Evolutionary conservation across 805 yeast species (phyloP), one percentile per base, ranked within the genome.

Genomic region (Wickerhamiella occidentalis): DNA sequence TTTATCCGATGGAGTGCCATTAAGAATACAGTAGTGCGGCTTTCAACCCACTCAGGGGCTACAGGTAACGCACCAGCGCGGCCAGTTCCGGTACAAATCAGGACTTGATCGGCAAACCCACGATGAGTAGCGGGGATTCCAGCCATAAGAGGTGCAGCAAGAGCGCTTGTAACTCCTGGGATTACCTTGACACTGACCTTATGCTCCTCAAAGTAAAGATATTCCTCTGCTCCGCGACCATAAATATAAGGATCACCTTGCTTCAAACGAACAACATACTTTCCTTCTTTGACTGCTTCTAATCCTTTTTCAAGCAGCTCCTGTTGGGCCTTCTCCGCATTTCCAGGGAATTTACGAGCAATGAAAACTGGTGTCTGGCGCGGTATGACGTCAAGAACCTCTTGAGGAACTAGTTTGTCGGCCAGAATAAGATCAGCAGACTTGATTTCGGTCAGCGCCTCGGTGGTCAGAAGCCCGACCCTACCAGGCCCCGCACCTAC

Each of bases 231-330:
- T 40, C 97, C 97, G 54, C 97, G 77, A 3, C 97, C 97, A 63
- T 85, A 90, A 28, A 90, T 84, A 64, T 86, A 90, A 8, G 97
- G 97, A 63, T 90, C 97, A 29, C 97, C 97, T 66, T 90, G 97
- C 64, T 90, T 90, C 56, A 90, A 73, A 51, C 97, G 72, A 2
- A 90, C 94, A 1, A 90, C 95, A 50, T 77, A 78, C 58, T 77
- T 72, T 13, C 96, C 96, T 47, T 72, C 64, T 23, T 69, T 55
- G 22, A 86, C 63, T 0, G 79, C 81, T 29, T 72, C 73, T 15
- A 90, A 65, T 0, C 95, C 96, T 55, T 80, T 63, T n/a, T 72
- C 68, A 29, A 86, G 67, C 40, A 90, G 71, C 64, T 90, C 95
- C 52, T 82, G 75, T 64, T 90, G 97, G 0, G 97, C 97, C 44